These are phyloP conservation scores for Microcyclosporella mali DNA, from an alignment of 2,329 filamentous ascomycete species.

Conservation along the genomic window DNA sequence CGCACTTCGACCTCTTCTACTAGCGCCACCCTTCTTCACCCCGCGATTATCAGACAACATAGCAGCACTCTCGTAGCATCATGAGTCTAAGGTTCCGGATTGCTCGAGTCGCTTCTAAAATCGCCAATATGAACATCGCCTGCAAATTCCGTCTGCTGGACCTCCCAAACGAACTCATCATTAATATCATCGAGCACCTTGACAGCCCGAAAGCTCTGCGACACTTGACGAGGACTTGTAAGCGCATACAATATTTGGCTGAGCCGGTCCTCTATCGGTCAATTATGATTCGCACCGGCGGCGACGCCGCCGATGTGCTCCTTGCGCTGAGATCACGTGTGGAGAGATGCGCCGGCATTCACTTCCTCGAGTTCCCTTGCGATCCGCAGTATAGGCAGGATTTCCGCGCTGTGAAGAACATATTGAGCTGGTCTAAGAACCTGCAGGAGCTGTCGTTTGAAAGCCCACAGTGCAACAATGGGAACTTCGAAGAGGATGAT, in stretches of 20 bases:
- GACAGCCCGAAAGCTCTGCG: constrained; percentile 11
- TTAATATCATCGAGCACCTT: constrained; percentile 18
- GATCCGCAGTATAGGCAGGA: constrained; percentile 7
- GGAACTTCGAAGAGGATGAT: constrained; percentile 16
- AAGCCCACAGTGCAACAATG: constrained; percentile 18
- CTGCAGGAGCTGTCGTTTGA: constrained; percentile 18
- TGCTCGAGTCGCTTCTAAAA: constrained; percentile 4
- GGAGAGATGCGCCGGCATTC: constrained; percentile 11
- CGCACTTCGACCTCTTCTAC: too few species aligned
- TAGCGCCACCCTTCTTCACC: too few species aligned
- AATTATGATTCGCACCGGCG: constrained; percentile 11
- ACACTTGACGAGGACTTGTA: constrained; percentile 15
- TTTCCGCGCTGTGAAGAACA: constrained; percentile 6
- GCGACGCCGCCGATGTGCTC: constrained; percentile 2
- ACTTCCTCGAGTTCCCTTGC: constrained; percentile 13
- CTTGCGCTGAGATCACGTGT: constrained; percentile 1
- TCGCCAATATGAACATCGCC: constrained; percentile 12
- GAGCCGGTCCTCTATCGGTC: constrained; percentile 18
- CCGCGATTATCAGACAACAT: too few species aligned
- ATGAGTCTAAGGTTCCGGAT: constrained; percentile 10
- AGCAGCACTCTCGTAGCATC: background rate
- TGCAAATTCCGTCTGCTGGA: constrained; percentile 18
- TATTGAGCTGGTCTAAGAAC: constrained; percentile 9
- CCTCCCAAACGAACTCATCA: constrained; percentile 21
- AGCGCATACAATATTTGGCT: constrained; percentile 14